Base-by-base conservation (phyloP, 2,329 filamentous ascomycete species). In the Penicillium crustosum region DNA sequence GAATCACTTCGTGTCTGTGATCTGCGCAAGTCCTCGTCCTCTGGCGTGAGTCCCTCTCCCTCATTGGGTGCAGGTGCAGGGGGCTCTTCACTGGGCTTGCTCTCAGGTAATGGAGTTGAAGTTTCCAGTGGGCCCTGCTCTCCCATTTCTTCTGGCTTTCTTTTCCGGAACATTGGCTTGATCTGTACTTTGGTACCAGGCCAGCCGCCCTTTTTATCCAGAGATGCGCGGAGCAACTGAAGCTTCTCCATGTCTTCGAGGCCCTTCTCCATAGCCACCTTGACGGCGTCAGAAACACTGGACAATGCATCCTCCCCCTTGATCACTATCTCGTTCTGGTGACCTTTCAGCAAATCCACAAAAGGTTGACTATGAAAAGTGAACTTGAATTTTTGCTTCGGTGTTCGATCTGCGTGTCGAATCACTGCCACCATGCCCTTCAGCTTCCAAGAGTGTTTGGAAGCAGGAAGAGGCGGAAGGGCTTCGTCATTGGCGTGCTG, bases 381-480 rank as follows among this genome's bases (percentile, higher is more conserved):
- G 69, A 97, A 99, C 73, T 99, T 99, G 82, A 97, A 97, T 73
- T 99, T 99, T 70, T 99, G 94, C 77, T 99, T 99, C 2, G 94
- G 94, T 1, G 94, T 99, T 56, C 94, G 89, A 77, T 99, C 94
- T 3, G 95, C 95, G 75, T 99, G 94, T 29, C 94, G 87, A 64
- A 99, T 92, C 17, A 99, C 94, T 2, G 93, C 93, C 0, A 99
- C 93, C 77, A 99, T 93, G 13, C 94, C 94, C 77, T 99, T 99
- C 52, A 99, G 81, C 74, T 96, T 97, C 94, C 94, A 99, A 12
- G 94, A 91, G 70, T 96, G 92, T 68, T 97, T 97, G 0, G 86
- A 86, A 2, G 89, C 88, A 44, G 87, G 86, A 10, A 85, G 82
- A 2, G 85, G 80, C 23, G 79, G 77, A 25, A 78, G 74, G 8